These are phyloP conservation scores for Pseudomonodictys pantanalensis DNA, from an alignment of 495 filamentous ascomycete genomes.

Conservation along the genomic window DNA sequence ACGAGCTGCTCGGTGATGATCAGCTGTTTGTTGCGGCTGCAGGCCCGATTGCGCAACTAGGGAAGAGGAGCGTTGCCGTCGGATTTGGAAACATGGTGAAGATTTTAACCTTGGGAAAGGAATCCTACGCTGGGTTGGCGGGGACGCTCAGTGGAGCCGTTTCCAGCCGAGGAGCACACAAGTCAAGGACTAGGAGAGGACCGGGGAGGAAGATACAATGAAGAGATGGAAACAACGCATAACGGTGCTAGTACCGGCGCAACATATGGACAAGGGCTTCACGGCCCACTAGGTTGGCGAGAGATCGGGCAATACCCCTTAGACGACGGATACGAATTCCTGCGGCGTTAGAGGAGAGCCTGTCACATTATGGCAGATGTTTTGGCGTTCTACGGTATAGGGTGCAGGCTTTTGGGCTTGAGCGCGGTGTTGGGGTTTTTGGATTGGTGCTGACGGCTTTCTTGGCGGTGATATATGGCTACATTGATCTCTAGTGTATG, in stretches of 20 bases:
- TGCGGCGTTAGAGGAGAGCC: too few species aligned
- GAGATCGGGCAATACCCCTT: too few species aligned
- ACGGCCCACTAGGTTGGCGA: too few species aligned
- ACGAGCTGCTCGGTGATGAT: constrained; percentile 30
- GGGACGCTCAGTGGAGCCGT: constrained; percentile 5
- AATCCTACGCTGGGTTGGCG: constrained; percentile 51
- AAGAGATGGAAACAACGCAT: not conserved
- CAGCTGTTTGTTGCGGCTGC: constrained; percentile 56
- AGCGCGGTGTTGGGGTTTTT: too few species aligned
- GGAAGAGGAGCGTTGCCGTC: constrained; percentile 58
- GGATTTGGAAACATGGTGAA: constrained; percentile 67
- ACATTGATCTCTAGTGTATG: too few species aligned
- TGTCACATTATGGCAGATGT: too few species aligned
- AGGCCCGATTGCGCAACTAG: constrained; percentile 59
- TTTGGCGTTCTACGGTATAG: too few species aligned
- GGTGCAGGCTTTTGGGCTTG: too few species aligned
- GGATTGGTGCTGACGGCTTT: too few species aligned
- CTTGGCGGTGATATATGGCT: too few species aligned
- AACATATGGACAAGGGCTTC: too few species aligned
- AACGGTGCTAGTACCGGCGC: not conserved
- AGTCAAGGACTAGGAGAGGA: constrained; percentile 4
- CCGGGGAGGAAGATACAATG: constrained; percentile 12
- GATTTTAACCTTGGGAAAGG: constrained; percentile 59
- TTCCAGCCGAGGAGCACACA: constrained; percentile 6
- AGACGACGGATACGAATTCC: too few species aligned